Percentiles rank a stretch among this genome's conserved stretches.
These are phyloP conservation scores for Irpex sp. DNA, from an alignment of 1,284 basidiomycete genomes.

Conservation along the genomic window DNA sequence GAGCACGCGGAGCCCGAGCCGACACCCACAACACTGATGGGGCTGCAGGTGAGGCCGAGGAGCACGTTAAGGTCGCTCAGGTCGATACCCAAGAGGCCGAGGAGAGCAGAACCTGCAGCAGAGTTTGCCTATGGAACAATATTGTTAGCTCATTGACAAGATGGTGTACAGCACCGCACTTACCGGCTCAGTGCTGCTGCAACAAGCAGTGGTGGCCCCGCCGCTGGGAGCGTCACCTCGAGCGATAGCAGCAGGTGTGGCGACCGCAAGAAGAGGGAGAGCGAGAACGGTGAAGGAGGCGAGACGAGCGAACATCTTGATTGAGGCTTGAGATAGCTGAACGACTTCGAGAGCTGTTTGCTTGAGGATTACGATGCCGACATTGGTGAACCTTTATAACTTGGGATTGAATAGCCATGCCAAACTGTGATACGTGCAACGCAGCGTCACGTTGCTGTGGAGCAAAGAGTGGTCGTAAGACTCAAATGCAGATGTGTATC, in stretches of 20 bases:
- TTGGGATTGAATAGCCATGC: not conserved
- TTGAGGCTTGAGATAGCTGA: not conserved
- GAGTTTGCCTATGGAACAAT: constrained; percentile 4
- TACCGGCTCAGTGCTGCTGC: constrained; percentile 4
- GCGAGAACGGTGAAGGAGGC: constrained; percentile 1
- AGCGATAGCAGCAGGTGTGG: constrained; percentile 9
- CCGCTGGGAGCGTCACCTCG: not conserved
- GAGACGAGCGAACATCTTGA: constrained; percentile 12
- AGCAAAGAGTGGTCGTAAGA: not conserved
- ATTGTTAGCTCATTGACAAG: not conserved
- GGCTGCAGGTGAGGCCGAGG: constrained; percentile 11
- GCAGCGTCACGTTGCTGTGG: not conserved
- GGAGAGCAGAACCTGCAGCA: not conserved
- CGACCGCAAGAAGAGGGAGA: constrained; percentile 12
- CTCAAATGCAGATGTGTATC: not conserved
- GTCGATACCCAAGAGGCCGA: constrained; percentile 2
- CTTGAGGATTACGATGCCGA: not conserved
- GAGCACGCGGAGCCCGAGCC: constrained; percentile 7
- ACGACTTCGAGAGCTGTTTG: constrained; percentile 2
- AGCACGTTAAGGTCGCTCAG: constrained; percentile 6
- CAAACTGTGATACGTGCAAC: not conserved
- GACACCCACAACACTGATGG: constrained; percentile 11
- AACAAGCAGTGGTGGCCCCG: constrained; percentile 7
- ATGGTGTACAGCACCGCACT: not conserved
- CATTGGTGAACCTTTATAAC: not conserved